Evolutionary conservation across 2,329 filamentous ascomycete species (phyloP).

Genomic region (Nectriaceae sp.): DNA sequence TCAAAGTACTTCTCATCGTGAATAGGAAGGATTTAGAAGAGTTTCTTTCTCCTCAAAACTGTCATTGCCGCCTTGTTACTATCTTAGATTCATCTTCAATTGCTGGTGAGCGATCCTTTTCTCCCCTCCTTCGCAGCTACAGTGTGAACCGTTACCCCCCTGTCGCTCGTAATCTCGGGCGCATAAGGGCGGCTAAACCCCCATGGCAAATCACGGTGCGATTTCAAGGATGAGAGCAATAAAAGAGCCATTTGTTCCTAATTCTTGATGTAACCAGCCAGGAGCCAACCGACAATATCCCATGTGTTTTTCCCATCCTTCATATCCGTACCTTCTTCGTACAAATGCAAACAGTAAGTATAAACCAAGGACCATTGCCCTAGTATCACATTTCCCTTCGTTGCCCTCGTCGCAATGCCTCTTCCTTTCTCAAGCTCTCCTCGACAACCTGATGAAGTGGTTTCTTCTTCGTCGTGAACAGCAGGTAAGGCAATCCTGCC

Average conservation of each 20-base stretch:
- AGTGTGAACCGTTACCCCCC: conserved; percentile 26
- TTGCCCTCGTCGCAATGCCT: no score
- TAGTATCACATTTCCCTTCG: neutral
- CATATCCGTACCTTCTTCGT: no score
- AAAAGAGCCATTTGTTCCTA: neutral
- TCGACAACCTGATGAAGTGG: conserved; percentile 22
- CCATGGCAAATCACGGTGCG: conserved; percentile 20
- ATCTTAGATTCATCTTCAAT: no score
- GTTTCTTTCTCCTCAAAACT: neutral
- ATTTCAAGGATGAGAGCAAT: neutral
- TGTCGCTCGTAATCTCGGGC: conserved; percentile 29
- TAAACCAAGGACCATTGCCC: no score
- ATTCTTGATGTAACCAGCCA: no score
- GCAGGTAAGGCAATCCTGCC: conserved; percentile 19
- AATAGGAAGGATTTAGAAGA: no score
- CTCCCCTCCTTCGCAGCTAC: no score
- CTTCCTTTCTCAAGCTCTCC: no score
- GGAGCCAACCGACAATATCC: no score
- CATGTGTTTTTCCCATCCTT: no score
- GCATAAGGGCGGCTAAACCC: conserved; percentile 28
- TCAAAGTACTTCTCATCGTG: no score
- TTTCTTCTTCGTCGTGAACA: conserved; percentile 27
- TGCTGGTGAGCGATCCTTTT: no score
- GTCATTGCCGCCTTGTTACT: neutral
- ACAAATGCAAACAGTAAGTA: neutral